Conservation (phyloP, 805 yeast species). For the Wickerhamomyces queroliae region DNA sequence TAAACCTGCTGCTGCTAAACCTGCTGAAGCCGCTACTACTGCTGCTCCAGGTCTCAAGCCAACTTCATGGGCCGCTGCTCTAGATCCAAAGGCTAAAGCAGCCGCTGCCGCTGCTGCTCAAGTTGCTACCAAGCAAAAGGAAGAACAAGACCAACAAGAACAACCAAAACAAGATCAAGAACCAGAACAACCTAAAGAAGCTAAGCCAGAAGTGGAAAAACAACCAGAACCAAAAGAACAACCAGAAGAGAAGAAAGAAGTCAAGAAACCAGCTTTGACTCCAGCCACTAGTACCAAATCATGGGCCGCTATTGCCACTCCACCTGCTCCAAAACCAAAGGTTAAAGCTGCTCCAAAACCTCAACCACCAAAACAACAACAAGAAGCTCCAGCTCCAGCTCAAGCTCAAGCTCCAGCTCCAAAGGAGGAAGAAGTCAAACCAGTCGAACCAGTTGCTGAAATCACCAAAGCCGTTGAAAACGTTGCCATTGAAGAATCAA, state of each 20-base stretch:
- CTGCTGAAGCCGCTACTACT: conserved; percentile 12
- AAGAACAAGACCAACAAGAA: conserved; percentile 6
- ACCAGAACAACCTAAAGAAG: conserved; percentile 5
- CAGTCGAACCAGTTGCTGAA: conserved; percentile 4
- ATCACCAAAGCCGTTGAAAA: conserved; percentile 12
- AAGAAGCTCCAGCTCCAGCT: conserved; percentile 15
- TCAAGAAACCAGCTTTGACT: conserved; percentile 13
- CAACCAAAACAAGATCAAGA: conserved; percentile 12
- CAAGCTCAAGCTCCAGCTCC: conserved; percentile 28
- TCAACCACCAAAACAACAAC: conserved; percentile 16
- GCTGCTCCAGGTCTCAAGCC: conserved; percentile 13
- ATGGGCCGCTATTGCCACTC: conserved; percentile 69
- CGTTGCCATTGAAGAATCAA: conserved; percentile 10
- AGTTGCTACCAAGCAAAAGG: conserved; percentile 13
- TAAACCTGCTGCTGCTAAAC: conserved; percentile 10
- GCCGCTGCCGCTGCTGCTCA: conserved; percentile 10
- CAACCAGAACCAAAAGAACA: conserved; percentile 12
- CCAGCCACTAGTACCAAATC: conserved; percentile 33
- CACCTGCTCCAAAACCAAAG: conserved; percentile 28
- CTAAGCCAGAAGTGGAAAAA: conserved; percentile 7
- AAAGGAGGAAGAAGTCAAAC: conserved; percentile 3
- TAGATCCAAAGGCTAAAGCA: conserved; percentile 19
- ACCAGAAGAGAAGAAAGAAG: conserved; percentile 9
- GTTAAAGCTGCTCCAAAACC: conserved; percentile 12
- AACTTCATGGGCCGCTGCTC: conserved; percentile 24